Conservation (phyloP, 2,329 filamentous ascomycete species). For the Colletotrichum lindemuthianum region DNA sequence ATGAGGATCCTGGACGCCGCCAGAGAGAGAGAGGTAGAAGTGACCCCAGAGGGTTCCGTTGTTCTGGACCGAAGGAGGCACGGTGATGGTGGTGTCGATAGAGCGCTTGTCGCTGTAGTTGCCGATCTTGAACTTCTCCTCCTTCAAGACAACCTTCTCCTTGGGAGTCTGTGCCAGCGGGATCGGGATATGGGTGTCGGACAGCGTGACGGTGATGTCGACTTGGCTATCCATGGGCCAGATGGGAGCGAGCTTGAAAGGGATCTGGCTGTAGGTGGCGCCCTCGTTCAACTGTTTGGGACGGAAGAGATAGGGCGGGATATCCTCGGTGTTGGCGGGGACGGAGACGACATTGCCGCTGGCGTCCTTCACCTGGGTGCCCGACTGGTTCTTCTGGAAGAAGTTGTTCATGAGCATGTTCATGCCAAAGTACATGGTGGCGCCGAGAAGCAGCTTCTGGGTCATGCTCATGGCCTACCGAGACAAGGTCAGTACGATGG, state of each 20-base stretch:
- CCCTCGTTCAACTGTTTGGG: conserved; percentile 69
- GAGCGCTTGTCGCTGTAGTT: conserved; percentile 83
- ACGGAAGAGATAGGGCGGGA: conserved; percentile 73
- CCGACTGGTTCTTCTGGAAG: conserved; percentile 57
- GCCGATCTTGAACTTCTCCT: conserved; percentile 82
- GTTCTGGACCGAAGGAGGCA: conserved; percentile 83
- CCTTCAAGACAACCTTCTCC: conserved; percentile 79
- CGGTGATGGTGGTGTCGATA: conserved; percentile 78
- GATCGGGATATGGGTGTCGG: conserved; percentile 75
- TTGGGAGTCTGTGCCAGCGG: conserved; percentile 72
- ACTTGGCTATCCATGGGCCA: conserved; percentile 84
- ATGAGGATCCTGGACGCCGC: conserved; percentile 79
- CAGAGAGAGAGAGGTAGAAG: conserved; percentile 85
- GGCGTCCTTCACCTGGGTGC: conserved; percentile 60
- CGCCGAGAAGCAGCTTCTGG: conserved; percentile 60
- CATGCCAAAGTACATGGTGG: conserved; percentile 67
- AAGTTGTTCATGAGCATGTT: conserved; percentile 67
- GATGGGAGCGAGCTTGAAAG: conserved; percentile 81
- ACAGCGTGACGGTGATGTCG: conserved; percentile 88
- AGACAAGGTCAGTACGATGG: conserved; percentile 11
- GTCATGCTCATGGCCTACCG: conserved; percentile 50
- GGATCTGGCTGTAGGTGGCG: conserved; percentile 71
- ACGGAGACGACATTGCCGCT: conserved; percentile 64
- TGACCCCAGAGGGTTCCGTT: conserved; percentile 96
- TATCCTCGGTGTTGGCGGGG: conserved; percentile 62